Base-by-base conservation (phyloP, 2,329 filamentous ascomycete genomes). In the Didymosphaeria variabile region DNA sequence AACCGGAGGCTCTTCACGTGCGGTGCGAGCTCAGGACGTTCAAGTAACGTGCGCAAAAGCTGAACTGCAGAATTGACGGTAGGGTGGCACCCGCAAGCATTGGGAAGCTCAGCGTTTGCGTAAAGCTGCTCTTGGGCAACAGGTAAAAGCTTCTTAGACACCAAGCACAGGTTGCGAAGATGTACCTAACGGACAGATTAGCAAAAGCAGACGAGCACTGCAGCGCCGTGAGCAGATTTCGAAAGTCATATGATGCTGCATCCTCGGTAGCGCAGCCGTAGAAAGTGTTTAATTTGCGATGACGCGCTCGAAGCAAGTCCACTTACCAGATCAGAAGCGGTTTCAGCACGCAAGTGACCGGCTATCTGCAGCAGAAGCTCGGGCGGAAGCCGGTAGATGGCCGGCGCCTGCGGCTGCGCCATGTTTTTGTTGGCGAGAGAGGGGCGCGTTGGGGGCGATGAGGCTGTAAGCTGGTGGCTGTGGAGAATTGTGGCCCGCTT, bases 331-430 rank as follows among this genome's bases (percentile, higher is more conserved):
- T 54, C 17, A 19, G 21, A 23, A 15, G 31, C 8, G n/a, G 44
- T n/a, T 21, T 17, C 12, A 1, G 45, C 29, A 12, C 53, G 51
- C 8, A 62, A 36, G 12, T 68, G 29, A 23, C 31, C 53, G 7
- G 65, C 62, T 34, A 68, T 62, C 1, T 69, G 65, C 9, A 71
- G 49, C 13, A 72, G 44, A 15, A 72, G 56, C 55, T 72, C 70
- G 6, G 69, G 62, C 13, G 70, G 70, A 13, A 71, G 63, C 26
- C 50, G 31, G 12, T 67, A 52, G 26, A 67, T 58, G 50, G 54
- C 38, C 23, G 60, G 31, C 5, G 31, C 26, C 10, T 19, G 7
- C 15, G 42, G 40, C 10, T 45, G 21, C 32, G 42, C 51, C 58
- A 60, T 60, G 17, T 13, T 55, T 7, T 5, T 5, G 38, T n/a